These are phyloP conservation scores for Piromyces sp. DNA, from an alignment of 192 early-diverging fungal species.

Conservation along the genomic window DNA sequence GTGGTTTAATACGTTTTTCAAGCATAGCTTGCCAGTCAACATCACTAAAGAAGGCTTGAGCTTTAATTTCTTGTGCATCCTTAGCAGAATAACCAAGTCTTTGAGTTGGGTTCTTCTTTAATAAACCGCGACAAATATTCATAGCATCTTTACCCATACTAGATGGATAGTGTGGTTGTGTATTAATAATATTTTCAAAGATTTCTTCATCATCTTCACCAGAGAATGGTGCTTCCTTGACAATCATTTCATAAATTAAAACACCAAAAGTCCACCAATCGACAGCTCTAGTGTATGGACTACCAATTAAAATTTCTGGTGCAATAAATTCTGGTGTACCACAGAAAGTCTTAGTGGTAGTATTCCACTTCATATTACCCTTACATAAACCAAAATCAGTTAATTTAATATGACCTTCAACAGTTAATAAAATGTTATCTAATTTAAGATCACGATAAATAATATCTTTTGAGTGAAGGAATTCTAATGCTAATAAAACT, in stretches of 20 bases:
- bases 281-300: conserved; percentile 84
- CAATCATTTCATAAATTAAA: conserved; percentile 71
- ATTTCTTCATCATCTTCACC: conserved; percentile 97
- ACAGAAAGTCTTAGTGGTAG: conserved; percentile 85
- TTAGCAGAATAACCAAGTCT: not conserved
- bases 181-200: conserved; percentile 89
- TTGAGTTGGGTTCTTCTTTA: not conserved
- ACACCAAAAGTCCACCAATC: conserved; percentile 99
- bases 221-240: conserved; percentile 56
- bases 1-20: conserved; percentile 67
- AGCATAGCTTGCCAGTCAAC: conserved; percentile 93
- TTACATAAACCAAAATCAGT: conserved; percentile 99
- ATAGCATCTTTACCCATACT: conserved; percentile 87
- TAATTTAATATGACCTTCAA: conserved; percentile 92
- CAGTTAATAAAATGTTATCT: conserved; percentile 82
- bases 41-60: conserved; percentile 70
- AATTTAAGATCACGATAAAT: conserved; percentile 52
- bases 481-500: conserved; percentile 81
- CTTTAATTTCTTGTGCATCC: not conserved
- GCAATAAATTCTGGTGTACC: conserved; percentile 99
- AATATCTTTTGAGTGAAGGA: conserved; percentile 85
- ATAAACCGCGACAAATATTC: conserved; percentile 50
- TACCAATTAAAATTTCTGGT: conserved; percentile 88
- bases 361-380: conserved; percentile 79
- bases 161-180: conserved; percentile 84